Percentiles rank a stretch among this genome's conserved stretches.
These are phyloP conservation scores for Cucumis melo DNA, from an alignment of 306 rosid genomes.

Conservation along the genomic window DNA sequence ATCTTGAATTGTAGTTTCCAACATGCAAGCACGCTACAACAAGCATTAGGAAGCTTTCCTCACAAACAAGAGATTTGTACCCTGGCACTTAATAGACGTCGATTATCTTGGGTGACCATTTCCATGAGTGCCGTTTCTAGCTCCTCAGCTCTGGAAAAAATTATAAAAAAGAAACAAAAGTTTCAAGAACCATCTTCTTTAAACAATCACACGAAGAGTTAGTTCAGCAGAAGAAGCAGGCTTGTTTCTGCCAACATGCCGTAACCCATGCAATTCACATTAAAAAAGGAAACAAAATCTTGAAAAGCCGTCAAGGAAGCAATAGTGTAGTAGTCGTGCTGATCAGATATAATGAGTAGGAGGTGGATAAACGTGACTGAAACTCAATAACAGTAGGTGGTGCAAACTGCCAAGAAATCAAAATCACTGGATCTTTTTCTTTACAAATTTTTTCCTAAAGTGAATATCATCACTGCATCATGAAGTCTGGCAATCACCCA, in stretches of 20 bases:
- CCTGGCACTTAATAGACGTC: conserved; percentile 66
- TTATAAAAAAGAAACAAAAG: neutral
- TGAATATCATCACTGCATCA: neutral
- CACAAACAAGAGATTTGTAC: conserved; percentile 33
- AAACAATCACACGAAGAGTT: neutral
- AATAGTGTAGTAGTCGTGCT: neutral
- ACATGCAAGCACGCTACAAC: neutral
- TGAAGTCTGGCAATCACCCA: neutral
- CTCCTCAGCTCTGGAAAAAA: conserved; percentile 72
- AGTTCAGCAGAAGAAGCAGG: neutral
- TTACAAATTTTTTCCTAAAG: neutral
- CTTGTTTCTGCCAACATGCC: neutral
- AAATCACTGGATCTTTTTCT: neutral
- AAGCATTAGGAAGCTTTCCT: conserved; percentile 1
- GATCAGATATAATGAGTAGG: neutral
- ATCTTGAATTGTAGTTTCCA: neutral
- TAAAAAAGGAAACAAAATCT: neutral
- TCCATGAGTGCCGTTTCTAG: conserved; percentile 92
- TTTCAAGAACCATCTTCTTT: conserved; percentile 11
- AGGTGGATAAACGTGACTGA: neutral
- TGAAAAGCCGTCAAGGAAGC: neutral
- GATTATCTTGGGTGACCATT: conserved; percentile 72
- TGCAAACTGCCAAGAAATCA: neutral
- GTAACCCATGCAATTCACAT: neutral
- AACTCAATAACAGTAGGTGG: neutral